These are phyloP conservation scores for Chenopodium suecicum DNA, from an alignment of 148 eudicot genomes.

Conservation along the genomic window DNA sequence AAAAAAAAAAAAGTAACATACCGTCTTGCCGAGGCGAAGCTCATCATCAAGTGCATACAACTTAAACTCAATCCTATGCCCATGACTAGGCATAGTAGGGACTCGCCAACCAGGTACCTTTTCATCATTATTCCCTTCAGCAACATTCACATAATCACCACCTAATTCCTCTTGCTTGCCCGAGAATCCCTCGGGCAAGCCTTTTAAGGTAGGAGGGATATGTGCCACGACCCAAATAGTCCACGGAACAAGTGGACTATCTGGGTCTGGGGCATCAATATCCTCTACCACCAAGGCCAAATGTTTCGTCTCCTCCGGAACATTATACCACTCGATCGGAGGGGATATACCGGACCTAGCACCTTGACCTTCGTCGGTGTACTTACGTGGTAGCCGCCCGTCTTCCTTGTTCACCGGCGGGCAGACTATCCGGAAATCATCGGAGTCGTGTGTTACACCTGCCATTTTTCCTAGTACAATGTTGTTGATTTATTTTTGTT, in stretches of 20 bases:
- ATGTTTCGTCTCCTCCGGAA: slow-evolving; percentile 52
- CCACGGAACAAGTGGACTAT: slow-evolving; percentile 60
- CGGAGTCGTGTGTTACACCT: slow-evolving; percentile 7
- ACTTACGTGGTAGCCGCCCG: slow-evolving; percentile 51
- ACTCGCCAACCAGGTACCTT: slow-evolving; percentile 71
- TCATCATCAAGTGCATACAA: slow-evolving; percentile 73
- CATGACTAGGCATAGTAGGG: slow-evolving; percentile 47
- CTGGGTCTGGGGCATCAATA: slow-evolving; percentile 61
- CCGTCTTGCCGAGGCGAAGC: slow-evolving; percentile 63
- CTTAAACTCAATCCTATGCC: slow-evolving; percentile 71
- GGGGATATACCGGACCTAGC: slow-evolving; percentile 45
- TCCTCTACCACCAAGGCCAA: slow-evolving; percentile 72
- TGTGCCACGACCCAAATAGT: slow-evolving; percentile 65
- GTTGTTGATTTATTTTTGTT: neutral
- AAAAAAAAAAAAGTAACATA: neutral
- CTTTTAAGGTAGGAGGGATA: slow-evolving; percentile 61
- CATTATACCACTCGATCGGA: slow-evolving; percentile 69
- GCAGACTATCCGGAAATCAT: slow-evolving; percentile 51
- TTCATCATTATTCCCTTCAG: slow-evolving; percentile 62
- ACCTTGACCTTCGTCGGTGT: slow-evolving; percentile 67
- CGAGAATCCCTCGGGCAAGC: slow-evolving; percentile 73
- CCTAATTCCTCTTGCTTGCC: slow-evolving; percentile 51
- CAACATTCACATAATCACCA: slow-evolving; percentile 43
- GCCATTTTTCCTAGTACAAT: neutral
- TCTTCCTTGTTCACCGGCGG: slow-evolving; percentile 41